Evolutionary conservation across 495 filamentous ascomycete species (phyloP), one percentile per base, ranked within the genome.

Genomic region (Penicillium paxilli): DNA sequence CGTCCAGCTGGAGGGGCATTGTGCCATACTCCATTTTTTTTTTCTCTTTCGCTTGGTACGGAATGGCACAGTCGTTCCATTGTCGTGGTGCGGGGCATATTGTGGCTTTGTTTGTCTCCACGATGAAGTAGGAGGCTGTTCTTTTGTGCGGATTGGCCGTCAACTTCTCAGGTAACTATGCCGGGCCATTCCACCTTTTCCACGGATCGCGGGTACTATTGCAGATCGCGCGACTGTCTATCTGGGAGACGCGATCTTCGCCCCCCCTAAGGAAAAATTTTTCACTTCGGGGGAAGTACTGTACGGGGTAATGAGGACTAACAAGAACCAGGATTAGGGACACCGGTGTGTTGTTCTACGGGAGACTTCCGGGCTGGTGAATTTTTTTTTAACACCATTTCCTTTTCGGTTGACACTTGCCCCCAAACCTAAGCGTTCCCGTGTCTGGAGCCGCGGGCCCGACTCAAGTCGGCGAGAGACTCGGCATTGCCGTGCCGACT

Each of bases 401-500:
- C 28, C 48, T 8, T 47, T 17, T 47, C 26, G 41, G 40, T 37
- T 45, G 51, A n/a, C 33, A 37, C 38, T 22, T 42, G 38, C 17
- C n/a, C 38, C 14, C 38, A 7, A 23, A 14, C 38, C 38, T 5
- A n/a, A 42, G 38, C 38, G 38, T 42, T 42, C 38, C 38, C 38
- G 38, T 42, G 38, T 42, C 44, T 42, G 42, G 54, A 57, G 45
- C 52, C 58, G 45, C 50, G 58, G 54, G 58, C 58, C 54, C 54
- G 58, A 50, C 33, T 40, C 22, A 16, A 21, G 45, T 61, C 58
- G 58, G 41, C 10, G 17, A 17, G 14, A 37, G 4, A 61, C 42
- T 62, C 54, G 59, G 59, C 54, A 62, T 55, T 23, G 40, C 54
- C 25, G 52, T 62, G 61, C 64, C 64, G 64, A 64, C 26, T 64